phyloP scores from a whole-genome alignment of 805 yeast species.

The Kodamaea nitidulidarum region DNA sequence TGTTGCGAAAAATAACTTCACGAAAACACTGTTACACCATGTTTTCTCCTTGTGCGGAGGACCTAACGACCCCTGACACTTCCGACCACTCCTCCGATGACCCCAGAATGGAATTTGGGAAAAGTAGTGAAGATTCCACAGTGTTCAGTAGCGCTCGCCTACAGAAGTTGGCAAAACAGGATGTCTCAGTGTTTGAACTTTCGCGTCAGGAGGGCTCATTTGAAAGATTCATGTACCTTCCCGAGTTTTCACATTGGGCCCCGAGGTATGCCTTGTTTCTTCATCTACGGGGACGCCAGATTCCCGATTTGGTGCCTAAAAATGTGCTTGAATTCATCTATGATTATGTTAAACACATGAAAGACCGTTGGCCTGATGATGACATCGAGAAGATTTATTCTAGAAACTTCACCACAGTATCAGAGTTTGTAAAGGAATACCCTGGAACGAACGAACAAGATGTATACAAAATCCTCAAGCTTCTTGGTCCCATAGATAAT shows the following conservation, averaged over 20 bases:
- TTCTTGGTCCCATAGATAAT: neutral
- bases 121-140: neutral
- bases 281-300: neutral
- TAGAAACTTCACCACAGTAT: neutral
- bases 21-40: neutral
- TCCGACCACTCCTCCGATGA: slow-evolving; percentile 14
- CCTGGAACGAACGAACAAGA: neutral
- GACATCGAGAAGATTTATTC: neutral
- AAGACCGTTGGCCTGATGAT: neutral
- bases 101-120: neutral
- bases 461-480: neutral
- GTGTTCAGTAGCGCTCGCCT: neutral
- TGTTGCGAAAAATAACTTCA: neutral
- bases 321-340: neutral
- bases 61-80: slow-evolving; percentile 11
- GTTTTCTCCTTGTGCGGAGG: slow-evolving; percentile 10
- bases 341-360: neutral
- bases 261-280: neutral
- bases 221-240: neutral
- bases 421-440: neutral
- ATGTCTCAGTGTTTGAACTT: neutral
- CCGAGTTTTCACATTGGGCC: neutral
- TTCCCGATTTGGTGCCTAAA: neutral
- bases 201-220: neutral
- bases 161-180: neutral